Evolutionary conservation across 169 alveolate genomes (phyloP), one percentile per base, ranked within the genome.

Genomic region (Miamiensis avidus): DNA sequence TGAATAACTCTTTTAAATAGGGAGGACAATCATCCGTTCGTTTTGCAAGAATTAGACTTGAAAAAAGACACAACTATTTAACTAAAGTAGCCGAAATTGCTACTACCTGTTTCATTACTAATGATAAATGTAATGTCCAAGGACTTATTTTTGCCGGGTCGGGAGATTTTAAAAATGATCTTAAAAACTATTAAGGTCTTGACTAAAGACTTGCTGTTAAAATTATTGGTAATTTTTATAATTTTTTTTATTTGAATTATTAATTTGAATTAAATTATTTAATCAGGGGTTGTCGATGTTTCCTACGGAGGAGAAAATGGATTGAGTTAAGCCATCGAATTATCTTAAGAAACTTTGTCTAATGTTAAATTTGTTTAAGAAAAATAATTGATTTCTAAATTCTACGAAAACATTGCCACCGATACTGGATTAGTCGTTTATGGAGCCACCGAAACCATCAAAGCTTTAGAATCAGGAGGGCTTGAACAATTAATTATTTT

Each of bases 11-110:
- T n/a, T n/a, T n/a, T n/a, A n/a, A n/a, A n/a, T n/a, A n/a, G 83
- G 99, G 99, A 81, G 99, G 99, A 32, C 99, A 99, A 96, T 98
- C 99, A 33, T 99, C 99, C n/a, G 94, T 98, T 91, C 97, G 99
- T 89, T 99, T 99, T 93, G 99, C 99, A n/a, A 97, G 99, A 33
- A 95, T 99, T 34, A 97, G 99, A 90, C 95, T 98, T 95, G 99
- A 99, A 92, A 97, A 98, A 91, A 95, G 99, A 76, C 99, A 99
- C 87, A 98, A 99, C 88, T 99, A 99, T 91, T 93, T 99, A 31
- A 93, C 99, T 77, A 99, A 98, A 88, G 99, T 99, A 20, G 99
- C 99, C 29, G 99, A 99, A 93, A 94, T 96, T 49, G 99, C 99
- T 16, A 97, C 97, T n/a, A 93, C 94, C 31, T 96, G 98, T 95